phyloP scores from a whole-genome alignment of 106 monocot genomes.

The Allium fistulosum region DNA sequence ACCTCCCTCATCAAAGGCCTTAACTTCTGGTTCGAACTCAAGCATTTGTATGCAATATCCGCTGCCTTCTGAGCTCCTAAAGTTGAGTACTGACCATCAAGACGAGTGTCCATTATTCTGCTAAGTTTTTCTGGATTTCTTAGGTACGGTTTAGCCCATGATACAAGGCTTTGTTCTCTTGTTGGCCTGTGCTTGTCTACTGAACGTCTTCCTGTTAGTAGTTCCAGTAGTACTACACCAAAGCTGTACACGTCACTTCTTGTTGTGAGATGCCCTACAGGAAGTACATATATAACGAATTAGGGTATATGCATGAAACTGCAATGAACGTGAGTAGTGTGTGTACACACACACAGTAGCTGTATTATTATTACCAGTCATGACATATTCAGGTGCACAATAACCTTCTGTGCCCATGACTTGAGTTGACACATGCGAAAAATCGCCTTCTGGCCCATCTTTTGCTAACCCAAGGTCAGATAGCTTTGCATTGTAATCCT shows the following conservation, averaged over 20 bases:
- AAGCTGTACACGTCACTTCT: conserved; percentile 94
- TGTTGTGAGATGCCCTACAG: conserved; percentile 72
- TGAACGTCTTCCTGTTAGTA: conserved; percentile 68
- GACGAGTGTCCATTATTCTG: neutral
- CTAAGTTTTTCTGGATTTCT: neutral
- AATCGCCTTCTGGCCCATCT: conserved; percentile 70
- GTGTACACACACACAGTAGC: too few relatives aligned
- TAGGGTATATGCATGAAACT: too few relatives aligned
- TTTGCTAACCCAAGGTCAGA: conserved; percentile 87
- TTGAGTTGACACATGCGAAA: conserved; percentile 64
- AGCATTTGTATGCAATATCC: neutral
- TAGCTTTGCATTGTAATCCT: conserved; percentile 70
- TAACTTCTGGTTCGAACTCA: neutral
- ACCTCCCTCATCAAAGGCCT: conserved; percentile 4
- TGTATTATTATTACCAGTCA: conserved; percentile 44
- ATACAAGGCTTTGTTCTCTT: neutral
- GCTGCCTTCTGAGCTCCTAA: conserved; percentile 5
- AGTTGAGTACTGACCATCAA: conserved; percentile 1
- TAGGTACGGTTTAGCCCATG: conserved; percentile 1
- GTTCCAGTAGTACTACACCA: conserved; percentile 85
- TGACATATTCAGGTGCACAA: conserved; percentile 77
- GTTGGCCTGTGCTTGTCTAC: neutral
- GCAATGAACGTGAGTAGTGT: too few relatives aligned
- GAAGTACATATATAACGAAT: too few relatives aligned
- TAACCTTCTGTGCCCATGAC: conserved; percentile 87